Evolutionary conservation across 176 grass and related monocot species (phyloP).

Genomic region (Lolium rigidum): DNA sequence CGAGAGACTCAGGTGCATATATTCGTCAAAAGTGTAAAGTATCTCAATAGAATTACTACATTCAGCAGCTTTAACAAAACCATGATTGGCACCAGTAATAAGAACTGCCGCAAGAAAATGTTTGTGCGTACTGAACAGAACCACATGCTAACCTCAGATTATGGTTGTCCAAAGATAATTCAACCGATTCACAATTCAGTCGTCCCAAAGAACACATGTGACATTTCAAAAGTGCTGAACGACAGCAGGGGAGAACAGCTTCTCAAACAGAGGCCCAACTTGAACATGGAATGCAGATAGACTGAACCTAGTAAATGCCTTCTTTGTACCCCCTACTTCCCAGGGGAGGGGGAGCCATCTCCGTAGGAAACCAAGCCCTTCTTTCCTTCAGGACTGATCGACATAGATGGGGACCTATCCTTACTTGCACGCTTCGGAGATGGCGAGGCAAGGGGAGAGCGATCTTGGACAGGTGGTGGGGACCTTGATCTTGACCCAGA

Average conservation of each 20-base stretch:
- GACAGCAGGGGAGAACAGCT: constrained; percentile 8
- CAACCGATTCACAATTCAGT: constrained; percentile 28
- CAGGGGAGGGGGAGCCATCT: constrained; percentile 74
- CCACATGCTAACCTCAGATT: constrained; percentile 28
- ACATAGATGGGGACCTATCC: constrained; percentile 62
- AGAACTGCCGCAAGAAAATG: background rate
- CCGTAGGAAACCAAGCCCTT: constrained; percentile 94
- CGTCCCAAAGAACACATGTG: constrained; percentile 17
- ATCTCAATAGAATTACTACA: background rate
- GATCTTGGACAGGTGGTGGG: constrained; percentile 44
- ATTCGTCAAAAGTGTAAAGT: background rate
- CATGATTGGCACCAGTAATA: background rate
- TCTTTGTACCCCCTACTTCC: constrained; percentile 38
- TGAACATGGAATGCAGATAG: background rate
- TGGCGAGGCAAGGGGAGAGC: constrained; percentile 61
- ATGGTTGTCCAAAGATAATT: constrained; percentile 10
- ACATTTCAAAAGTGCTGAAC: constrained; percentile 29
- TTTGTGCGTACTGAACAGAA: constrained; percentile 9
- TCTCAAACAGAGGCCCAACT: background rate
- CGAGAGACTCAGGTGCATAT: background rate
- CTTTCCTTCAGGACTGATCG: constrained; percentile 77
- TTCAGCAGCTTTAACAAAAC: background rate
- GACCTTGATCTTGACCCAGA: constrained; percentile 78
- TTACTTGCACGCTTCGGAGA: constrained; percentile 60
- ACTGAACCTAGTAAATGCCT: constrained; percentile 2